Evolutionary conservation across 2,329 filamentous ascomycete genomes (phyloP), one percentile per base, ranked within the genome.

Genomic region (Aspergillus fructus): DNA sequence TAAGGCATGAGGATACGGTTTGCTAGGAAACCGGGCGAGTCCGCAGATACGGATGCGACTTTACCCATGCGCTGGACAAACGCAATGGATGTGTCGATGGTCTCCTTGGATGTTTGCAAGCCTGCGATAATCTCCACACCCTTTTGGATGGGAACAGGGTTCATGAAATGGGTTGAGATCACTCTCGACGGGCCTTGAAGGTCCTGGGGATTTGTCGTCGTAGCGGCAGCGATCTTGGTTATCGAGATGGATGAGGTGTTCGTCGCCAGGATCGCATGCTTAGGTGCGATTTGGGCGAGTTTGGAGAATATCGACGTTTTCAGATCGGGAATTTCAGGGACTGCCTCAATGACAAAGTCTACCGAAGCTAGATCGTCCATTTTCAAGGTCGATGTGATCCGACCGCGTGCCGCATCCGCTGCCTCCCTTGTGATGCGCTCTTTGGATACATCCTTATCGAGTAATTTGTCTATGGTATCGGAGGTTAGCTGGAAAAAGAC

Each of bases 201-300:
- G 69, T 96, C 90, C 17, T 80, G 93, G 1, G 91, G 89, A 70
- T 96, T 86, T 55, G 81, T 81, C 24, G 87, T 89, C 1, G 93
- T 93, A 9, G 93, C 86, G 3, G 94, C 93, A 19, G 94, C 94
- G 68, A 99, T 97, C 71, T 89, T 89, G 43, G 94, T 99, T 74
- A 99, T 97, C 59, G 91, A 93, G 72, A 99, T 99, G 60, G 92
- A 96, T n/a, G 92, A 96, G 6, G 94, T 99, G 80, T 99, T 99
- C 61, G 94, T 99, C 5, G 94, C 93, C 37, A 99, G 85, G 67
- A 99, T 90, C 58, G 94, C 86, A 71, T 97, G 91, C 52, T 87
- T 80, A 11, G 91, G 88, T 65, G 90, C 93, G 65, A 96, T 87
- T 67, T 89, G 79, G 6, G 93, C 92, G 11, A 99, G 83, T 69